Percentiles rank a stretch among this genome's conserved stretches.
Evolutionary conservation across 345 rosid species (phyloP).

Genomic region (Syzygium oleosum): DNA sequence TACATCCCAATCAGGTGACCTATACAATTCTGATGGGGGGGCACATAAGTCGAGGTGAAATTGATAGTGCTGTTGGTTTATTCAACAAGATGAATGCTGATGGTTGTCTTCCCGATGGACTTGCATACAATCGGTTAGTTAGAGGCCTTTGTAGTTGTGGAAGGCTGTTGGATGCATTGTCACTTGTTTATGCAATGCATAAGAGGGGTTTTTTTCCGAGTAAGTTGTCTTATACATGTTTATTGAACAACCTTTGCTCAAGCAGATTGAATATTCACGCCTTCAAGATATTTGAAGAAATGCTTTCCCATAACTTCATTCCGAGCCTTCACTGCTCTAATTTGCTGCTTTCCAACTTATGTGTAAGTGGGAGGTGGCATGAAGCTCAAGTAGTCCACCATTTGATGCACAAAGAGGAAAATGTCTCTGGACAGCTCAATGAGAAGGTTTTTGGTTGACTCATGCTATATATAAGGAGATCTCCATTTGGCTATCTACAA

Average conservation of each 20-base stretch:
- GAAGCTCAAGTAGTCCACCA: slow-evolving; percentile 32
- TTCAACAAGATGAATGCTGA: slow-evolving; percentile 40
- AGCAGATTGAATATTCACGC: slow-evolving; percentile 29
- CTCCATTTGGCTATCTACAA: not conserved
- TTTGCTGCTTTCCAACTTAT: slow-evolving; percentile 38
- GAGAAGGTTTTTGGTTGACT: slow-evolving; percentile 5
- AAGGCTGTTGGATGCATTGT: slow-evolving; percentile 39
- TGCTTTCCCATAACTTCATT: slow-evolving; percentile 20
- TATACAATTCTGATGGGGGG: slow-evolving; percentile 44
- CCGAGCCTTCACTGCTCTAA: slow-evolving; percentile 16
- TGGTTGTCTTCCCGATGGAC: slow-evolving; percentile 32
- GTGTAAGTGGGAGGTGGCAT: slow-evolving; percentile 32
- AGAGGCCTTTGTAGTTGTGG: slow-evolving; percentile 41
- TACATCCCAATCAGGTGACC: slow-evolving; percentile 59
- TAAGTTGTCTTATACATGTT: slow-evolving; percentile 27
- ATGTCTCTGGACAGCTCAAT: slow-evolving; percentile 9
- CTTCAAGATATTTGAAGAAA: slow-evolving; percentile 47
- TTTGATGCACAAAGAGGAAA: slow-evolving; percentile 24
- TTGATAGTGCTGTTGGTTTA: slow-evolving; percentile 40
- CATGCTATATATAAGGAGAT: not conserved
- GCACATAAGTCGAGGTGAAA: slow-evolving; percentile 39
- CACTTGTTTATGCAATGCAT: slow-evolving; percentile 31
- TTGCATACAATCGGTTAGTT: slow-evolving; percentile 29
- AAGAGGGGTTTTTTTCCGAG: slow-evolving; percentile 43
- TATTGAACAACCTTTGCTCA: slow-evolving; percentile 41